Conservation (phyloP, 257 asterid species). For the Solanum gandarillasii region DNA sequence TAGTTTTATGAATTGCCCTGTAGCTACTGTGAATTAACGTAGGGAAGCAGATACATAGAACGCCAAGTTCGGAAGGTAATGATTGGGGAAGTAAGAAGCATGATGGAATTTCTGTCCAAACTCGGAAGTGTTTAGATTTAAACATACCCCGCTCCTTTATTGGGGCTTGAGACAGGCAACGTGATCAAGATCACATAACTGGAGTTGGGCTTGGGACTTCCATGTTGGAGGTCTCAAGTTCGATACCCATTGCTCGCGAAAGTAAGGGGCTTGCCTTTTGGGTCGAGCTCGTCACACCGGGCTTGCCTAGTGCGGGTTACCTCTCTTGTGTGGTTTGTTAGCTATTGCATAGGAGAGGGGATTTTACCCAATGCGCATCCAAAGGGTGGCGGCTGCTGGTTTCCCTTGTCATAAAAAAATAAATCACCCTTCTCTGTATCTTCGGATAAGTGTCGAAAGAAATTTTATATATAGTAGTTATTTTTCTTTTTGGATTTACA, state of each 20-base stretch:
- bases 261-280: background rate
- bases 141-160: background rate
- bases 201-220: background rate
- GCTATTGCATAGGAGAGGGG: background rate
- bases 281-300: background rate
- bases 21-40: background rate
- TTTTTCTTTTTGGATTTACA: background rate
- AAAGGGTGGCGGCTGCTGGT: background rate
- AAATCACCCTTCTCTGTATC: background rate
- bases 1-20: background rate
- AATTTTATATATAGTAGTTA: background rate
- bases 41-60: background rate
- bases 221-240: background rate
- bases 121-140: background rate
- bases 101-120: background rate
- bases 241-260: background rate
- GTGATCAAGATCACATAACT: background rate
- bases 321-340: background rate
- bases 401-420: background rate
- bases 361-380: background rate
- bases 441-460: background rate
- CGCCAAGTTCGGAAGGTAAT: background rate
- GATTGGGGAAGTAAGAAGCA: background rate
- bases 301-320: background rate
- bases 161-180: background rate